Evolutionary conservation across 768 basidiomycete species (phyloP), one percentile per base, ranked within the genome.

Genomic region (Termitomyces sp.): DNA sequence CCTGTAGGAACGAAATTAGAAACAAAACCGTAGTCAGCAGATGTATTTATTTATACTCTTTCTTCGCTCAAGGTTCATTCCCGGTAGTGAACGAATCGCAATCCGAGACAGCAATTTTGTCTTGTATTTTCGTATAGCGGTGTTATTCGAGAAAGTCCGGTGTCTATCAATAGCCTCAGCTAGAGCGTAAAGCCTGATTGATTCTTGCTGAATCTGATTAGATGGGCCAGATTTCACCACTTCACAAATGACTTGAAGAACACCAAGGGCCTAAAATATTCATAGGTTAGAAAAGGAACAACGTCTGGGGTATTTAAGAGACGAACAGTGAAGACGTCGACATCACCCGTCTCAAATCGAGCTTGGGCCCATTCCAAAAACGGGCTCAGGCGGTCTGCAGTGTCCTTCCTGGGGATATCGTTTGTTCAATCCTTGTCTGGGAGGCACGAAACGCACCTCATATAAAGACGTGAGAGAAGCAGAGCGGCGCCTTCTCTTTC

Each of bases 401-500:
- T 81, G 65, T 91, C 87, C 69, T 83, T 83, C 71, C 89, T 86
- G 66, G 31, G 60, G 31, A n/a, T 5, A 19, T 35, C 34, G 35
- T 32, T 23, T 35, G 32, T 45, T 43, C 1, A 21, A 16, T 17
- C 7, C 19, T 45, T 8, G n/a, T 19, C 2, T 16, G 37, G 2
- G 16, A 25, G 29, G 29, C 23, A 27, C 12, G 31, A 65, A n/a
- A 34, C 82, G 41, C 70, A 89, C 87, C 95, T 85, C 63, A 84
- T 85, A 67, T 90, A 97, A 31, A 95, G 73, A 38, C 87, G 80
- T 3, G 94, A 85, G 6, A 98, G 77, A n/a, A 96, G 73, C 10
- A 92, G 68, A 0, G 89, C 88, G 31, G 92, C 90, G 32, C 83
- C 88, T 42, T 94, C 90, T 7, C 93, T 82, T 66, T 97, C 95